These are phyloP conservation scores for Solanum gandarillasii DNA, from an alignment of 257 asterid species.

Conservation along the genomic window DNA sequence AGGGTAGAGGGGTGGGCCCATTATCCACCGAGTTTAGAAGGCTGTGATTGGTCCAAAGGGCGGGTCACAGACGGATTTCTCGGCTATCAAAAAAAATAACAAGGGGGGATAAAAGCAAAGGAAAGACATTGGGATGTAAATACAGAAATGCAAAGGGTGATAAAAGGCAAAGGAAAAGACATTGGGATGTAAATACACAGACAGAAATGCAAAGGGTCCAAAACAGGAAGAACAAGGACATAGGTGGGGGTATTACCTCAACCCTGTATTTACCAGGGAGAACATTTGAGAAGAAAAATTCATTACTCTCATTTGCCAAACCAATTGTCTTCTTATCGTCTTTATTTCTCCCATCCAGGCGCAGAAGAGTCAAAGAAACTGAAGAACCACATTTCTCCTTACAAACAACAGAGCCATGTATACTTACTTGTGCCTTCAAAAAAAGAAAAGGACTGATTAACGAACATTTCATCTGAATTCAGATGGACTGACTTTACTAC, in stretches of 20 bases:
- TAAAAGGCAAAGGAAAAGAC: neutral
- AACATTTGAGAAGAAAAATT: constrained; percentile 60
- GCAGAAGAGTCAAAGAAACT: constrained; percentile 54
- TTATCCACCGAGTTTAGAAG: too few relatives aligned
- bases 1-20: too few relatives aligned
- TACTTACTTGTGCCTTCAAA: constrained; percentile 71
- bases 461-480: neutral
- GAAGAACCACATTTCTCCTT: constrained; percentile 76
- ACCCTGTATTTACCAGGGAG: constrained; percentile 90
- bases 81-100: neutral
- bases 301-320: constrained; percentile 53
- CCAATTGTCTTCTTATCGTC: constrained; percentile 34
- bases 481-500: neutral
- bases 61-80: too few relatives aligned
- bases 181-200: neutral
- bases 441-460: neutral
- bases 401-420: constrained; percentile 77
- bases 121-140: neutral
- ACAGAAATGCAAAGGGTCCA: neutral
- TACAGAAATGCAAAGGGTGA: neutral
- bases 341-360: constrained; percentile 44
- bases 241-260: constrained; percentile 53
- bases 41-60: too few relatives aligned
- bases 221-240: constrained; percentile 3
- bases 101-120: neutral